phyloP scores from a whole-genome alignment of 768 basidiomycete genomes.

The Neoboletus brunneissimus region DNA sequence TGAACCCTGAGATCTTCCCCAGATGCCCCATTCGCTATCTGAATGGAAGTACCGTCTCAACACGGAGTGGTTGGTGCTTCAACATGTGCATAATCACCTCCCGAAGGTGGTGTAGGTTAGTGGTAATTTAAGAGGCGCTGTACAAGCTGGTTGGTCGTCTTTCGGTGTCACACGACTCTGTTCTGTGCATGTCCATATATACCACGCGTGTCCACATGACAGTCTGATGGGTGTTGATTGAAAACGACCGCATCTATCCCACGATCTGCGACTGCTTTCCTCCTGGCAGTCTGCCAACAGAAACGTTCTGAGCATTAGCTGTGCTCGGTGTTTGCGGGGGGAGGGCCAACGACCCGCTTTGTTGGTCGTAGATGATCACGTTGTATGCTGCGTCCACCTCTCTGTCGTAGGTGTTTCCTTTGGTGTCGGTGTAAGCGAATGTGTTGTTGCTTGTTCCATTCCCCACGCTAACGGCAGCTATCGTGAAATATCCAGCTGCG shows the following conservation, averaged over 20 bases:
- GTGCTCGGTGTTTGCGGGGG: conserved; percentile 6
- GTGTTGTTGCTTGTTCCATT: conserved; percentile 72
- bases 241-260: neutral
- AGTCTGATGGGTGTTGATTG: neutral
- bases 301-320: neutral
- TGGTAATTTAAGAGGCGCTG: conserved; percentile 2
- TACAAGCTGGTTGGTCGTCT: neutral
- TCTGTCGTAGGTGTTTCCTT: conserved; percentile 61
- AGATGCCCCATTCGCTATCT: conserved; percentile 16
- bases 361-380: conserved; percentile 56
- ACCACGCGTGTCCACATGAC: conserved; percentile 5
- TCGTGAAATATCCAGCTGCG: conserved; percentile 50
- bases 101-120: conserved; percentile 16
- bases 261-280: conserved; percentile 14
- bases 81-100: conserved; percentile 33
- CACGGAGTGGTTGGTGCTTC: conserved; percentile 40
- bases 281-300: conserved; percentile 37
- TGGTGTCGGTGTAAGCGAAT: conserved; percentile 56
- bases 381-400: conserved; percentile 59
- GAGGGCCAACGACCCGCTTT: conserved; percentile 48
- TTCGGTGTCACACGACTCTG: neutral
- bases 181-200: conserved; percentile 11
- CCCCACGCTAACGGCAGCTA: conserved; percentile 45
- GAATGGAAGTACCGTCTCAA: conserved; percentile 34
- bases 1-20: conserved; percentile 16